These are phyloP conservation scores for Prunus yedoensis DNA, from an alignment of 331 rosid species.

Conservation along the genomic window DNA sequence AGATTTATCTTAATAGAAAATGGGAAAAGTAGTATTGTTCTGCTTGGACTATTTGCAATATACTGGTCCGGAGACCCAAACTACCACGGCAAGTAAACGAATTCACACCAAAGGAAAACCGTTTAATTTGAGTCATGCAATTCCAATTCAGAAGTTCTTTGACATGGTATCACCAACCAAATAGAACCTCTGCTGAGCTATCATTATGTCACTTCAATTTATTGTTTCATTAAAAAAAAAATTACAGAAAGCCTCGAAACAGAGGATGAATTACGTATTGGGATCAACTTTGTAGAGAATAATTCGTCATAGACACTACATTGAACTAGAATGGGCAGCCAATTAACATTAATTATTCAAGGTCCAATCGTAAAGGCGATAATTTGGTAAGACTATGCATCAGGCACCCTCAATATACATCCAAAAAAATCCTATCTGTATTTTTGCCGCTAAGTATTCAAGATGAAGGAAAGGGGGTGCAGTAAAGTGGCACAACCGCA, in stretches of 20 bases:
- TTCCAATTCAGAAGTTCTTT: background rate
- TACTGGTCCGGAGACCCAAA: no score
- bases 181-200: background rate
- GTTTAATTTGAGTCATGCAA: background rate
- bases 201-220: background rate
- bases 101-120: no score
- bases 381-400: constrained; percentile 35
- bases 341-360: constrained; percentile 34
- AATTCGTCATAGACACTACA: background rate
- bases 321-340: constrained; percentile 23
- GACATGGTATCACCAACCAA: background rate
- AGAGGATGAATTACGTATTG: background rate
- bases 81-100: no score
- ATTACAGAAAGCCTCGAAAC: background rate
- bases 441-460: constrained; percentile 45
- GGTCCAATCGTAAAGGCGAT: constrained; percentile 19
- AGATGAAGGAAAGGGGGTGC: constrained; percentile 34
- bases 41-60: no score
- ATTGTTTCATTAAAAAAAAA: background rate
- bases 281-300: background rate
- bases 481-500: constrained; percentile 29
- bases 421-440: constrained; percentile 42
- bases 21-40: no score
- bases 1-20: no score
- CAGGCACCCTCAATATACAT: constrained; percentile 52